Percentiles rank a stretch among this genome's conserved stretches.
Conservation (phyloP, 371 early-diverging fungal species). For the Mortierella sp. region DNA sequence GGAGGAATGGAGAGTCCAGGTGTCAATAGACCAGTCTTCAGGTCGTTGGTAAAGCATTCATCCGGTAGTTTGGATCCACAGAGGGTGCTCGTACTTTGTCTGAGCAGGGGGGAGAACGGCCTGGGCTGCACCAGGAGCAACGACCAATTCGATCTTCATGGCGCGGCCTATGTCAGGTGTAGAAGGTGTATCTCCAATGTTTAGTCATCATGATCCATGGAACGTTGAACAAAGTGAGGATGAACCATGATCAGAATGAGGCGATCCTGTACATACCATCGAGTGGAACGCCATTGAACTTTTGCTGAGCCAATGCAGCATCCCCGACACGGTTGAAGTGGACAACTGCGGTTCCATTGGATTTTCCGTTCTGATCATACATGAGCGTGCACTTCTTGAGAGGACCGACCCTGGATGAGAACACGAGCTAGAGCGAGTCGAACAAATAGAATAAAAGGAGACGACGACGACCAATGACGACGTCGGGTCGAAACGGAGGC, state of each 20-base stretch:
- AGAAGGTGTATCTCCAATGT: no score
- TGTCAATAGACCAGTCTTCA: neutral
- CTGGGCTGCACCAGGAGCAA: slow-evolving; percentile 62
- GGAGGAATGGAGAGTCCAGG: neutral
- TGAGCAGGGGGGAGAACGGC: slow-evolving; percentile 22
- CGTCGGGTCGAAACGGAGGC: slow-evolving; percentile 6
- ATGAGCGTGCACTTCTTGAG: slow-evolving; percentile 72
- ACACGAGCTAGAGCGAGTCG: slow-evolving; percentile 46
- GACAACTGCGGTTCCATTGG: slow-evolving; percentile 77
- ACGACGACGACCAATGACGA: slow-evolving; percentile 2
- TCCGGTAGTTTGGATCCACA: no score
- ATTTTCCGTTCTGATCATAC: slow-evolving; percentile 75
- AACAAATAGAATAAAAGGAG: neutral
- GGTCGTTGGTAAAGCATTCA: neutral
- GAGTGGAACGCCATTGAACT: slow-evolving; percentile 75
- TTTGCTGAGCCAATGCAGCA: slow-evolving; percentile 66
- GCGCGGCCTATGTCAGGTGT: slow-evolving; percentile 56
- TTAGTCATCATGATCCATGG: neutral
- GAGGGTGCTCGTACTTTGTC: slow-evolving; percentile 22
- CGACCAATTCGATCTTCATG: slow-evolving; percentile 79
- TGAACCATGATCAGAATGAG: neutral
- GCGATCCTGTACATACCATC: slow-evolving; percentile 58
- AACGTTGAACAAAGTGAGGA: no score
- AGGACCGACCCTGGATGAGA: slow-evolving; percentile 65
- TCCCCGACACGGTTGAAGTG: slow-evolving; percentile 68